phyloP scores from a whole-genome alignment of 176 grass and related monocot species.

The Calamus simplicifolius region DNA sequence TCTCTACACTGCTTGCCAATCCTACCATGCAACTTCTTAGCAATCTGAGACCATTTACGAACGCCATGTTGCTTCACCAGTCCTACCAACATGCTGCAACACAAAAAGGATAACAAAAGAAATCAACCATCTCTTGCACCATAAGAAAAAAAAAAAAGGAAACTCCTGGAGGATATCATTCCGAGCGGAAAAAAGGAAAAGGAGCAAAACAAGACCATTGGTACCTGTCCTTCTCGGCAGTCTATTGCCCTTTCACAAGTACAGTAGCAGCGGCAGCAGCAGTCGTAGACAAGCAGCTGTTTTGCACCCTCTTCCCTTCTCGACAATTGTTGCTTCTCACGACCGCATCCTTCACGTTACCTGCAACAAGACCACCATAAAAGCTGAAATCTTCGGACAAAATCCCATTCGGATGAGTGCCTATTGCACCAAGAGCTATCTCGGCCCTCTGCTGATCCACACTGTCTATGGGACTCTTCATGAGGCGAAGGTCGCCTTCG shows the following conservation, averaged over 20 bases:
- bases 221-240: constrained; percentile 53
- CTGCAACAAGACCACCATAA: constrained; percentile 17
- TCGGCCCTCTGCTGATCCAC: neutral
- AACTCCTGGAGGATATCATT: no score
- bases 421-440: constrained; percentile 2
- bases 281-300: neutral
- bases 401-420: neutral
- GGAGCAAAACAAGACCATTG: no score
- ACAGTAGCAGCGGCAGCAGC: neutral
- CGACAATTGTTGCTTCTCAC: neutral
- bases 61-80: constrained; percentile 47
- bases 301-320: neutral
- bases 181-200: no score
- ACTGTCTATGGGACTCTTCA: neutral
- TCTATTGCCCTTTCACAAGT: constrained; percentile 61
- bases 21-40: constrained; percentile 39
- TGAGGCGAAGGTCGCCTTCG: neutral
- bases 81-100: constrained; percentile 29
- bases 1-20: constrained; percentile 82
- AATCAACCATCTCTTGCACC: no score
- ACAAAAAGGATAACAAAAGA: neutral
- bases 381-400: constrained; percentile 25
- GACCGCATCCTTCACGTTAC: neutral
- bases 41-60: constrained; percentile 53
- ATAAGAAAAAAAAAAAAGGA: no score